Conservation (phyloP, 352 stramenopile species). For the Nothophytophthora sp. region DNA sequence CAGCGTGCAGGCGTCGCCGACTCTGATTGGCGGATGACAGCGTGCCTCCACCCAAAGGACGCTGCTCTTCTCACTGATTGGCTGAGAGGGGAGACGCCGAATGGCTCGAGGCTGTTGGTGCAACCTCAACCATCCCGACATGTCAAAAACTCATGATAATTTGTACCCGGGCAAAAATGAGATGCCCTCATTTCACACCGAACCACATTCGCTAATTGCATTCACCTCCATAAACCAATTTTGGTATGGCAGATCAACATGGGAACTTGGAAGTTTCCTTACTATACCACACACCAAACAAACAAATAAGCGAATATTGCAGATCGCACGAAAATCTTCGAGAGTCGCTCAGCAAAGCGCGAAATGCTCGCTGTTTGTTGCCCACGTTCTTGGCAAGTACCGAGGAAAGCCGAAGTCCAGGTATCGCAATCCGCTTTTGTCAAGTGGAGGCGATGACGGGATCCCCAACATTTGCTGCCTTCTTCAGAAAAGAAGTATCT, state of each 20-base stretch:
- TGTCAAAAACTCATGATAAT: neutral
- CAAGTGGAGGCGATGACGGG: too few relatives aligned
- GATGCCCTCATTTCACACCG: neutral
- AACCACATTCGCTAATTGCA: neutral
- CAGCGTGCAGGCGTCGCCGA: too few relatives aligned
- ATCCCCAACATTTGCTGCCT: too few relatives aligned
- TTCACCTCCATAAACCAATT: neutral
- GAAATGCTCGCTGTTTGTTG: too few relatives aligned
- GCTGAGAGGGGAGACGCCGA: neutral
- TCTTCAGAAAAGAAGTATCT: too few relatives aligned
- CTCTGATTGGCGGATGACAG: neutral
- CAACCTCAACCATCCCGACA: neutral
- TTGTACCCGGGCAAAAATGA: neutral
- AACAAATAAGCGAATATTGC: too few relatives aligned
- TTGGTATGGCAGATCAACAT: too few relatives aligned
- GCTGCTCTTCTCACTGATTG: neutral
- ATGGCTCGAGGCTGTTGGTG: neutral
- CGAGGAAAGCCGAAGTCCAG: too few relatives aligned
- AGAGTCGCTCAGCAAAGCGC: too few relatives aligned
- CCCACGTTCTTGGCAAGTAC: too few relatives aligned
- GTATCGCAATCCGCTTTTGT: too few relatives aligned
- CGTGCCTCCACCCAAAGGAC: slow-evolving; percentile 1
- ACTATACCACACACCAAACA: neutral
- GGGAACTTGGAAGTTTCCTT: neutral
- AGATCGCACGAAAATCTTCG: too few relatives aligned